A percentile compares a stretch with the other conserved stretches of the same genome.
Evolutionary conservation across 768 basidiomycete genomes (phyloP).

Genomic region (Macrolepiota dolichaula): DNA sequence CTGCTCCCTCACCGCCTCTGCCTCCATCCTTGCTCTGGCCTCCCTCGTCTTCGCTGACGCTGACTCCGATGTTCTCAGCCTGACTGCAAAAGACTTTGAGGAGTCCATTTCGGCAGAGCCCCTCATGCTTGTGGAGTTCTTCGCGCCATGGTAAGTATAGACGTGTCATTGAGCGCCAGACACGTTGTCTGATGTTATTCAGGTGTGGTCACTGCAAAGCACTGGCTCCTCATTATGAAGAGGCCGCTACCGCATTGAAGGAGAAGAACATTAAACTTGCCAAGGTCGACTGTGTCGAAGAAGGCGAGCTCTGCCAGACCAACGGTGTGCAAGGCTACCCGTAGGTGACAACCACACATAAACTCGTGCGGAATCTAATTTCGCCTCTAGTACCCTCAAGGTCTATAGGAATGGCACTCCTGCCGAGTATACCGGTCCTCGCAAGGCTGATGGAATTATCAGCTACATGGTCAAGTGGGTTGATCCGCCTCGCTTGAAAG

Average conservation of each 20-base stretch:
- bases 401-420: slow-evolving; percentile 85
- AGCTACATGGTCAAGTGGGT: slow-evolving; percentile 94
- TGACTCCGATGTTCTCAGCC: slow-evolving; percentile 78
- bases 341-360: slow-evolving; percentile 42
- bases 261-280: slow-evolving; percentile 87
- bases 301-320: slow-evolving; percentile 85
- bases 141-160: slow-evolving; percentile 69
- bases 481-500: not conserved
- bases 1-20: slow-evolving; percentile 47
- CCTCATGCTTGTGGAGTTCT: slow-evolving; percentile 92
- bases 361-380: not conserved
- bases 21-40: slow-evolving; percentile 48
- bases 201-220: slow-evolving; percentile 98
- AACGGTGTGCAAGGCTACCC: slow-evolving; percentile 94
- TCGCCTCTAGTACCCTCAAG: slow-evolving; percentile 69
- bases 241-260: slow-evolving; percentile 91
- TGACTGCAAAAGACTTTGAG: slow-evolving; percentile 71
- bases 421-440: slow-evolving; percentile 80
- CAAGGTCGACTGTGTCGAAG: slow-evolving; percentile 96
- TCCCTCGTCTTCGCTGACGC: slow-evolving; percentile 52
- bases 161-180: not conserved
- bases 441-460: slow-evolving; percentile 94
- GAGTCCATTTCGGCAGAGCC: slow-evolving; percentile 59
- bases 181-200: not conserved
- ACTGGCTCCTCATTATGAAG: slow-evolving; percentile 89